phyloP scores from a whole-genome alignment of 2,329 filamentous ascomycete genomes.

The Thyridium curvatum region DNA sequence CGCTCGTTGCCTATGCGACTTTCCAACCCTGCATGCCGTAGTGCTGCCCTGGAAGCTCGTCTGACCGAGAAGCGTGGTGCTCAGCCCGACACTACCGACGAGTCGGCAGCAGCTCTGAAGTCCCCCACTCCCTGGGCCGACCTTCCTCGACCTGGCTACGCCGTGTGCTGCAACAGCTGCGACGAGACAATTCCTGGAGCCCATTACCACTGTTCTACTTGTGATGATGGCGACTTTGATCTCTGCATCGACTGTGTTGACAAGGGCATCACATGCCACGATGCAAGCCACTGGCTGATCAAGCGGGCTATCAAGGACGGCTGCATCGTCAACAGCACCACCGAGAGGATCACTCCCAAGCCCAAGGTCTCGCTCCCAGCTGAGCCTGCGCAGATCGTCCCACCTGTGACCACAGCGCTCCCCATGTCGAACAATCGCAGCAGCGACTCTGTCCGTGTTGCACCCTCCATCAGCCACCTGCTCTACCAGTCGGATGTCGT shows the following conservation, averaged over 20 bases:
- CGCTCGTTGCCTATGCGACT: neutral
- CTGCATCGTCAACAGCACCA: slow-evolving; percentile 75
- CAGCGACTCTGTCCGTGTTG: slow-evolving; percentile 1
- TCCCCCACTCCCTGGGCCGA: too few species aligned
- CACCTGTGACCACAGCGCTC: too few species aligned
- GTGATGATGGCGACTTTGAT: slow-evolving; percentile 90
- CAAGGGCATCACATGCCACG: slow-evolving; percentile 69
- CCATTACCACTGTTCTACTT: slow-evolving; percentile 93
- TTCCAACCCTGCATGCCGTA: neutral
- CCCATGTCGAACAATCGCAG: neutral
- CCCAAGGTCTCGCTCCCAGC: too few species aligned
- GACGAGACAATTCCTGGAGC: slow-evolving; percentile 69
- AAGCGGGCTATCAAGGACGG: slow-evolving; percentile 80
- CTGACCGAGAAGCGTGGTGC: too few species aligned
- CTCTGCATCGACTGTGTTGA: slow-evolving; percentile 78
- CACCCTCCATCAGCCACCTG: too few species aligned
- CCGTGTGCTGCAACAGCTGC: slow-evolving; percentile 93
- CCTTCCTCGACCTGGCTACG: slow-evolving; percentile 47
- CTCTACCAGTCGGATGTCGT: slow-evolving; percentile 18
- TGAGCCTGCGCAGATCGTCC: too few species aligned
- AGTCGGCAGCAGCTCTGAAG: too few species aligned
- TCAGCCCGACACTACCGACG: too few species aligned
- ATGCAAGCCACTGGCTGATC: slow-evolving; percentile 84
- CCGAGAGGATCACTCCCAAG: slow-evolving; percentile 71
- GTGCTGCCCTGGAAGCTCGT: too few species aligned